phyloP scores from a whole-genome alignment of 1,284 basidiomycete species.

The Wolfiporia cocos region DNA sequence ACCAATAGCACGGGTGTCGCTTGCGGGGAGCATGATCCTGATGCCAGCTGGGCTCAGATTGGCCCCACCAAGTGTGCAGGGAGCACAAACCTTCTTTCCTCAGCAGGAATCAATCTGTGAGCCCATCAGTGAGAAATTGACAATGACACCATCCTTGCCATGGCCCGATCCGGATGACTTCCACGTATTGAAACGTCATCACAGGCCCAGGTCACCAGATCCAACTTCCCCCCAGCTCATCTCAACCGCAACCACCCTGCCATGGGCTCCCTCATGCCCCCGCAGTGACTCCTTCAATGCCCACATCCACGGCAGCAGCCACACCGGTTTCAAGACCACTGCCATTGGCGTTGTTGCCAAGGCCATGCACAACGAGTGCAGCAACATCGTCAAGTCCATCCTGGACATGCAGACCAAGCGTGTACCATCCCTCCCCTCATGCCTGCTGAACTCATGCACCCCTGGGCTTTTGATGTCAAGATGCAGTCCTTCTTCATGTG shows the following conservation, averaged over 20 bases:
- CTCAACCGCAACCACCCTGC: slow-evolving; percentile 52
- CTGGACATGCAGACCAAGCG: slow-evolving; percentile 77
- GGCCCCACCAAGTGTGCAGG: no score
- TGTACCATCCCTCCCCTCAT: slow-evolving; percentile 38
- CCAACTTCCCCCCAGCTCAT: slow-evolving; percentile 52
- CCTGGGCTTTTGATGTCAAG: slow-evolving; percentile 88
- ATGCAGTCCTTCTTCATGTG: no score
- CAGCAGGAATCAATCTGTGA: slow-evolving; percentile 36
- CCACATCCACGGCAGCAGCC: no score
- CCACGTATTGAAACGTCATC: no score
- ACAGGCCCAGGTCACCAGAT: no score
- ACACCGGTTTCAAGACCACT: slow-evolving; percentile 94
- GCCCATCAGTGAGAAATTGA: slow-evolving; percentile 42
- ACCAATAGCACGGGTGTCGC: no score
- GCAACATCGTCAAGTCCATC: slow-evolving; percentile 83
- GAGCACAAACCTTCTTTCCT: slow-evolving; percentile 6
- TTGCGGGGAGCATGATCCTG: slow-evolving; percentile 4
- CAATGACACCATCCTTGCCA: slow-evolving; percentile 14
- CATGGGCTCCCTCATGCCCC: slow-evolving; percentile 46
- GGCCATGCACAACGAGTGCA: slow-evolving; percentile 98
- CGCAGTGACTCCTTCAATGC: no score
- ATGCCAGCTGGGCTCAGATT: no score
- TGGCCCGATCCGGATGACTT: no score
- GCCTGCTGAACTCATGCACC: slow-evolving; percentile 3
- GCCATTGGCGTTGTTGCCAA: slow-evolving; percentile 97